Conservation (phyloP, 1,284 basidiomycete species). For the Cyathus pygmaeus region DNA sequence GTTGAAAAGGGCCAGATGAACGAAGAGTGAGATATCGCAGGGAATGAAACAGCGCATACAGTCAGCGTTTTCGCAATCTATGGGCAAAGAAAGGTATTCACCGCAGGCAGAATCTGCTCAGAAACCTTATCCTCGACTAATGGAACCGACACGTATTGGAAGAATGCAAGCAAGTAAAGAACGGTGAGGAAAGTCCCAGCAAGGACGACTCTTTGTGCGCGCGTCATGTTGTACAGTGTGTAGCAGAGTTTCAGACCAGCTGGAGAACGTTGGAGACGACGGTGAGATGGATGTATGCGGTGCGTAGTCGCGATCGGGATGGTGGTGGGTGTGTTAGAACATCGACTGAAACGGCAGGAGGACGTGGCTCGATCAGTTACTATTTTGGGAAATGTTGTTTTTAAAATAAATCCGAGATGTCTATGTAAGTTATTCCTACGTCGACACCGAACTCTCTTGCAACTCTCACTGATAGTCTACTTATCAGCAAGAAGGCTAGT, state of each 20-base stretch:
- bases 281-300: background rate
- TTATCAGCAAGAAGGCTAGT: no score
- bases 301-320: no score
- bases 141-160: conserved; percentile 65
- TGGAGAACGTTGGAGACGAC: conserved; percentile 2
- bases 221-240: conserved; percentile 56
- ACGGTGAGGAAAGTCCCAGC: conserved; percentile 52
- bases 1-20: background rate
- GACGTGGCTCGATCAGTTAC: background rate
- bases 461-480: no score
- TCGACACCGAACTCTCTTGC: no score
- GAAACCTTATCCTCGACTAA: conserved; percentile 58
- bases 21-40: background rate
- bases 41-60: background rate
- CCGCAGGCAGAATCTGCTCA: conserved; percentile 68
- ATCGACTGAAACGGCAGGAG: background rate
- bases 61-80: background rate
- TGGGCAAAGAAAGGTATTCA: conserved; percentile 38
- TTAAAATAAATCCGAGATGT: no score
- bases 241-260: conserved; percentile 7
- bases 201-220: conserved; percentile 63
- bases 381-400: background rate
- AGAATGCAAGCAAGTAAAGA: conserved; percentile 66
- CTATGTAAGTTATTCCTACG: no score
- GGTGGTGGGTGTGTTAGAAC: no score